Percentiles rank a stretch among this genome's conserved stretches.
These are phyloP conservation scores for Venturia oleaginea DNA, from an alignment of 2,329 filamentous ascomycete genomes.

Conservation along the genomic window DNA sequence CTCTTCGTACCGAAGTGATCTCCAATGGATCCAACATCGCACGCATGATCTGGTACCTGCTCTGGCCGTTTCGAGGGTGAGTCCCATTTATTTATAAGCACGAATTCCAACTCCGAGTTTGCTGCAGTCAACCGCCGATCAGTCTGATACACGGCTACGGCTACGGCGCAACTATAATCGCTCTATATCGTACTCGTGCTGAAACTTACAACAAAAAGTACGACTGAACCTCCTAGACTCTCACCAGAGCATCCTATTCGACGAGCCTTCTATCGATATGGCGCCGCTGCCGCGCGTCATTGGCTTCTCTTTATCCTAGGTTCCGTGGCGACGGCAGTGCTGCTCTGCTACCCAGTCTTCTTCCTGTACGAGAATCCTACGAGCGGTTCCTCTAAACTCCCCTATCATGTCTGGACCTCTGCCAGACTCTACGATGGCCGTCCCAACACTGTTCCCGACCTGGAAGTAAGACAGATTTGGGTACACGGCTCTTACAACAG, in stretches of 20 bases:
- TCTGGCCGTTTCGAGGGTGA: conserved; percentile 69
- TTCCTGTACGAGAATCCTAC: conserved; percentile 67
- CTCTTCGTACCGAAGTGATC: neutral
- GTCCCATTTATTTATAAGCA: conserved; percentile 25
- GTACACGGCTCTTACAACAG: conserved; percentile 74
- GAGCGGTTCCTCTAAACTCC: conserved; percentile 61
- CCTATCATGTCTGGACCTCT: conserved; percentile 74
- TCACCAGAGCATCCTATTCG: conserved; percentile 57
- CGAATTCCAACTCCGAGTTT: neutral
- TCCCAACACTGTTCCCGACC: conserved; percentile 48
- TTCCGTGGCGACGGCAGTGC: conserved; percentile 60
- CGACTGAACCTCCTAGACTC: conserved; percentile 62
- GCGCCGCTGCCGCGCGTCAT: conserved; percentile 60
- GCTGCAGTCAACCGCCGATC: neutral
- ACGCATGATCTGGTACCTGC: conserved; percentile 65
- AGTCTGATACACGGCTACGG: neutral
- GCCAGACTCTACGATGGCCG: conserved; percentile 53
- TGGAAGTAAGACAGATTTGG: conserved; percentile 78
- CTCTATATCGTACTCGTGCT: neutral
- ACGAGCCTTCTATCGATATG: conserved; percentile 57
- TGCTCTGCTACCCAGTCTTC: conserved; percentile 65
- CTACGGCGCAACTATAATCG: neutral
- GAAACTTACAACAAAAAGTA: conserved; percentile 45
- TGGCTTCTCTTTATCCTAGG: conserved; percentile 65
- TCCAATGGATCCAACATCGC: neutral